Base-by-base conservation (phyloP, 2,329 filamentous ascomycete genomes). In the Cladosporium cucumerinum region DNA sequence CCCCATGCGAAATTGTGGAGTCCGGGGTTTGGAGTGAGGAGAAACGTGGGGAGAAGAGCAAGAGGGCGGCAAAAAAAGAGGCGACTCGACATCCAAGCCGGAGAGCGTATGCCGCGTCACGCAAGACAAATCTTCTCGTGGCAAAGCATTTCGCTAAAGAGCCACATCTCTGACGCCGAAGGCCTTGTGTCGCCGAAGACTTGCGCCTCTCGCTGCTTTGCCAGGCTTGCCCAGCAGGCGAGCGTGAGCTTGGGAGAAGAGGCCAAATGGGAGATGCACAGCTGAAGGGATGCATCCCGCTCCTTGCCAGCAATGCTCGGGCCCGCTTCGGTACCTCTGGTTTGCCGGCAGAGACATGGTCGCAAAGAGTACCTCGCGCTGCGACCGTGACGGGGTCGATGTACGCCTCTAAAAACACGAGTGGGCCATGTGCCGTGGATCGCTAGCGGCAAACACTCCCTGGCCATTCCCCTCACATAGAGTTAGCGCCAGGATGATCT, bases 401-500 rank as follows among this genome's bases (percentile, higher is more conserved):
- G 59, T 61, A 26, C 59, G 30, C 59, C 59, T 61, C 28, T 18
- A 2, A 18, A 43, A 48, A 48, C 59, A 61, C 59, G 59, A 61
- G 59, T 54, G 46, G 59, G 59, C 59, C 59, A 61, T 61, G 59
- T 61, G 59, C 59, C 46, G 59, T 61, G 23, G 59, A 43, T 61
- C 59, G 48, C 59, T 61, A 60, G 57, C 57, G 57, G 57, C 39
- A 43, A 48, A 48, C 26, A 48, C 59, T 52, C 57, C 28, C 30
- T 54, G 59, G 6, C 48, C 59, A 52, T 61, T 61, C 59, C 59
- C 59, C 59, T 61, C 59, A 61, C 59, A 52, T 52, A 23, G 30
- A n/a, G 48, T 36, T 61, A 61, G 59, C 48, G 59, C 48, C 23
- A 26, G 30, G 48, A 36, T 48, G 52, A 52, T 32, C 57, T 46